phyloP scores from a whole-genome alignment of 805 yeast genomes.

The Saccharomycopsis schoenii region DNA sequence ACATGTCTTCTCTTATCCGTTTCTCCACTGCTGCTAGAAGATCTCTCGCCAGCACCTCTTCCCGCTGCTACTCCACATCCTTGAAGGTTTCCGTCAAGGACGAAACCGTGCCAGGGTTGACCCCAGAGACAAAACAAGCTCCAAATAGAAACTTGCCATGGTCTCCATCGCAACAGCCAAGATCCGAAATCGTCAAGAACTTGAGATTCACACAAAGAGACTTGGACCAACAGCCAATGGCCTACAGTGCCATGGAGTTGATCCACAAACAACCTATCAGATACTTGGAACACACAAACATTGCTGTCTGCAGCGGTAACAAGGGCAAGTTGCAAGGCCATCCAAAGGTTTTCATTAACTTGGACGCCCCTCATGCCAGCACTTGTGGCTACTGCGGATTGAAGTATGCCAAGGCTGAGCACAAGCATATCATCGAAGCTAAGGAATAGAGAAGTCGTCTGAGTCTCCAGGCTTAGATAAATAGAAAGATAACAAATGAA shows the following conservation, averaged over 20 bases:
- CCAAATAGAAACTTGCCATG: constrained; percentile 66
- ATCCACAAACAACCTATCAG: constrained; percentile 65
- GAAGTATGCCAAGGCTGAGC: constrained; percentile 30
- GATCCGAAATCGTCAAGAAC: constrained; percentile 45
- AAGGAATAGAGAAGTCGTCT: not conserved
- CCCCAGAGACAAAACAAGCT: constrained; percentile 40
- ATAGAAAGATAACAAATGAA: too few species aligned
- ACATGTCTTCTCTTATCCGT: not conserved
- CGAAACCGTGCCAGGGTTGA: constrained; percentile 3
- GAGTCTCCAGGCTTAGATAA: too few species aligned
- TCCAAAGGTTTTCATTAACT: constrained; percentile 72
- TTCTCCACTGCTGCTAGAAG: not conserved
- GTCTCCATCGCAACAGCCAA: constrained; percentile 59
- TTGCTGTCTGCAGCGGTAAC: constrained; percentile 81
- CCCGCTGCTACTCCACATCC: constrained; percentile 10
- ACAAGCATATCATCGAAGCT: constrained; percentile 13
- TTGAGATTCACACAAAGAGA: constrained; percentile 69
- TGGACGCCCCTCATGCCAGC: constrained; percentile 64
- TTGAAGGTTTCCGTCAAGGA: constrained; percentile 13
- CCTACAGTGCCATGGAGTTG: constrained; percentile 77
- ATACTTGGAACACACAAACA: constrained; percentile 43
- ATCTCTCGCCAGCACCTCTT: not conserved
- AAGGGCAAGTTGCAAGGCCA: constrained; percentile 68
- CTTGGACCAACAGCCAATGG: constrained; percentile 59
- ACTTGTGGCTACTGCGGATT: constrained; percentile 79